Percentiles rank a stretch among this genome's conserved stretches.
Evolutionary conservation across 1,284 basidiomycete genomes (phyloP).

Genomic region (Moesziomyces antarcticus): DNA sequence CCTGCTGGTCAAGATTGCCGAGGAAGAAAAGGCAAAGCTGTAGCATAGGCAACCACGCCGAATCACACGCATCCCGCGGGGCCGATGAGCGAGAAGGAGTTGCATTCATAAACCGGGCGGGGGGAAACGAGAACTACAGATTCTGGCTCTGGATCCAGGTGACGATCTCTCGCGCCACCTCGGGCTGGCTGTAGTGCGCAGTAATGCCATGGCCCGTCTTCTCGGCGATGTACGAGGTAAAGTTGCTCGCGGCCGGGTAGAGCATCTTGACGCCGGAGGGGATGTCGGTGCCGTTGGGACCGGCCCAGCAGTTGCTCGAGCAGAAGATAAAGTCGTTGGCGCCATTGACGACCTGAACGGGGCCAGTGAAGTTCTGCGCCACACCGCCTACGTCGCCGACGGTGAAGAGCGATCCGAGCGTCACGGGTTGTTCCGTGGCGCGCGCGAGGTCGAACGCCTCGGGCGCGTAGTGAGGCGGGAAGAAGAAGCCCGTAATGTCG

Average conservation of each 20-base stretch:
- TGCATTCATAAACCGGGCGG: not conserved
- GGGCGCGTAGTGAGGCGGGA: constrained; percentile 68
- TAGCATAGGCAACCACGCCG: constrained; percentile 3
- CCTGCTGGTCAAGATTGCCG: constrained; percentile 9
- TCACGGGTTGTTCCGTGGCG: constrained; percentile 60
- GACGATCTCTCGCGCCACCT: constrained; percentile 29
- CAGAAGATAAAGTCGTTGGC: constrained; percentile 67
- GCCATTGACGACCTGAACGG: constrained; percentile 69
- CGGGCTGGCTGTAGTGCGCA: constrained; percentile 32
- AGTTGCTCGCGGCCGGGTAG: constrained; percentile 47
- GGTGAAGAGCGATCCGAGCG: constrained; percentile 66
- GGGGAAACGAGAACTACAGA: constrained; percentile 5
- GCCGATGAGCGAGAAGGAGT: not conserved
- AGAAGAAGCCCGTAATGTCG: constrained; percentile 68
- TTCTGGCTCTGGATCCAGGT: constrained; percentile 33
- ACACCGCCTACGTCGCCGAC: constrained; percentile 48
- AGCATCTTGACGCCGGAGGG: constrained; percentile 29
- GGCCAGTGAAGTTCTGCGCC: constrained; percentile 63
- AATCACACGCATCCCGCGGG: not conserved
- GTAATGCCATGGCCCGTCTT: constrained; percentile 51
- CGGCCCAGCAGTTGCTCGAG: constrained; percentile 61
- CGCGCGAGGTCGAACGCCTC: constrained; percentile 51
- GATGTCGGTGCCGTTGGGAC: constrained; percentile 36
- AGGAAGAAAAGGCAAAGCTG: constrained; percentile 11
- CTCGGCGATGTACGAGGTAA: constrained; percentile 33